These are phyloP conservation scores for Mortierella sp. DNA, from an alignment of 371 early-diverging fungal species.

Conservation along the genomic window DNA sequence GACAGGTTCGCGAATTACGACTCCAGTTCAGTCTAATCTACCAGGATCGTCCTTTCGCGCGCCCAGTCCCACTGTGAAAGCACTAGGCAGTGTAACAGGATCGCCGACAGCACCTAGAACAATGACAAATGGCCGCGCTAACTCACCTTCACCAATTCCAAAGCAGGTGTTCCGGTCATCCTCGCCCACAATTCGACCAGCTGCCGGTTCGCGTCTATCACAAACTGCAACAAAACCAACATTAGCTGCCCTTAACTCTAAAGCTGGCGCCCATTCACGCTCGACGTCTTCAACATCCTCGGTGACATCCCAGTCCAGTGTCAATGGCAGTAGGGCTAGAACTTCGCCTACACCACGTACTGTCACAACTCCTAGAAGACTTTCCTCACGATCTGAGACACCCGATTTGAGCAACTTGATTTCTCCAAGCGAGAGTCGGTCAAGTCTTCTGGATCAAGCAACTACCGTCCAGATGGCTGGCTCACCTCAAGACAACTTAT, in stretches of 20 bases:
- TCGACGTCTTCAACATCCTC: conserved; percentile 50
- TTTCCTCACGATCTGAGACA: conserved; percentile 48
- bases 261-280: conserved; percentile 38
- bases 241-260: conserved; percentile 14
- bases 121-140: conserved; percentile 30
- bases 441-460: conserved; percentile 44
- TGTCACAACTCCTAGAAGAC: conserved; percentile 35
- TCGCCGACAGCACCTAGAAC: conserved; percentile 44
- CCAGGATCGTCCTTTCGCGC: conserved; percentile 25
- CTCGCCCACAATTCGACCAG: conserved; percentile 43
- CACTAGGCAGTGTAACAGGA: conserved; percentile 35
- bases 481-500: conserved; percentile 18
- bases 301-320: conserved; percentile 44
- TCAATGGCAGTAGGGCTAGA: conserved; percentile 29
- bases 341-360: conserved; percentile 52
- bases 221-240: conserved; percentile 31
- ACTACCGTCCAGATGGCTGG: conserved; percentile 23
- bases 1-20: conserved; percentile 14
- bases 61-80: conserved; percentile 42
- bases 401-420: conserved; percentile 25
- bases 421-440: conserved; percentile 44
- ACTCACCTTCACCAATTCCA: conserved; percentile 46
- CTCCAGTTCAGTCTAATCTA: neutral
- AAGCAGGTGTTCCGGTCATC: conserved; percentile 31
- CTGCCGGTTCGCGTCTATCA: conserved; percentile 25